Evolutionary conservation across 495 filamentous ascomycete species (phyloP).

Genomic region (Parathielavia hyrcaniae): DNA sequence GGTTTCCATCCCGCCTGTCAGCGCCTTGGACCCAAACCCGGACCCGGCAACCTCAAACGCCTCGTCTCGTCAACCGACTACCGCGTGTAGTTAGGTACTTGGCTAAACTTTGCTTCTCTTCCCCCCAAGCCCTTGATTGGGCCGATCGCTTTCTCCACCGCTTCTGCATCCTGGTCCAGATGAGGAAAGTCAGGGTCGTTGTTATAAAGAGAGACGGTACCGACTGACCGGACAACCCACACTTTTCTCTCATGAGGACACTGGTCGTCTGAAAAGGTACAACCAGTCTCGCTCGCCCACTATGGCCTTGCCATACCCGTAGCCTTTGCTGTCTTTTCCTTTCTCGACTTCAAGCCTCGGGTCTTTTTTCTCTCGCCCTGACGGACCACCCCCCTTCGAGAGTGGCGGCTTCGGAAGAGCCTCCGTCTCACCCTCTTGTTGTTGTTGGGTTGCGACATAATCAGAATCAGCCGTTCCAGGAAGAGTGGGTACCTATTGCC

Average conservation of each 20-base stretch:
- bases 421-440: neutral
- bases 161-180: slow-evolving; percentile 19
- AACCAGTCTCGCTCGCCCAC: slow-evolving; percentile 11
- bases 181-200: slow-evolving; percentile 9
- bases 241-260: slow-evolving; percentile 7
- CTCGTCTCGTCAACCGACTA: neutral
- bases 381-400: neutral
- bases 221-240: neutral
- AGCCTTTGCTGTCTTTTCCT: neutral
- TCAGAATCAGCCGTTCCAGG: neutral
- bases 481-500: slow-evolving; percentile 14
- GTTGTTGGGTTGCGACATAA: neutral
- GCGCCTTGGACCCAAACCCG: neutral
- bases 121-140: slow-evolving; percentile 15
- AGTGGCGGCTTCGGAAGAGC: neutral
- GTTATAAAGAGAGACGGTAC: slow-evolving; percentile 16
- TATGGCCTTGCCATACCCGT: slow-evolving; percentile 19
- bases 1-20: slow-evolving; percentile 6
- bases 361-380: slow-evolving; percentile 15
- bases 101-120: slow-evolving; percentile 5
- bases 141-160: slow-evolving; percentile 11
- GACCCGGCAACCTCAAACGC: too few relatives aligned
- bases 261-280: neutral
- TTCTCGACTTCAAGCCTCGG: slow-evolving; percentile 7
- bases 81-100: too few relatives aligned